A percentile compares a stretch with the other conserved stretches of the same genome.
phyloP scores from a whole-genome alignment of 1,139 yeast genomes.

The Magnusiomyces tetraspermus region DNA sequence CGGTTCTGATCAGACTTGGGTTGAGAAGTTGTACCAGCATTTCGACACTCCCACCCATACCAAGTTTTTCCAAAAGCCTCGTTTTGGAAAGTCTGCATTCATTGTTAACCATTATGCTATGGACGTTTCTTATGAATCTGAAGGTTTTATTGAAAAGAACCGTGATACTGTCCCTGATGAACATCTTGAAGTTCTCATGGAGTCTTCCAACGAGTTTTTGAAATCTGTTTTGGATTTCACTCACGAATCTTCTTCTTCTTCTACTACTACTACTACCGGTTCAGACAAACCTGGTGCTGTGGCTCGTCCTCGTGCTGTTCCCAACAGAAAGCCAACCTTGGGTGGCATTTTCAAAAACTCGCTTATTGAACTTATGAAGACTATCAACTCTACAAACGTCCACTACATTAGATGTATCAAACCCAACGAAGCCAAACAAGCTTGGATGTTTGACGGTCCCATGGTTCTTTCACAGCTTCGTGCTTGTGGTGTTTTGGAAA shows the following conservation, averaged over 20 bases:
- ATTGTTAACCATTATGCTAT: constrained; percentile 90
- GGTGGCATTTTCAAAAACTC: constrained; percentile 93
- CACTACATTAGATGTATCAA: constrained; percentile 96
- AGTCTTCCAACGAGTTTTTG: constrained; percentile 57
- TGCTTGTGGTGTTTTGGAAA: constrained; percentile 98
- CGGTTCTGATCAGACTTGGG: constrained; percentile 90
- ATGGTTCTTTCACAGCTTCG: constrained; percentile 93
- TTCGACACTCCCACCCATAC: constrained; percentile 72
- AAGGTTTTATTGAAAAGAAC: constrained; percentile 93
- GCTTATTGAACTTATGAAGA: constrained; percentile 82
- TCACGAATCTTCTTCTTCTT: constrained; percentile 51
- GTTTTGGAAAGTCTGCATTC: constrained; percentile 87
- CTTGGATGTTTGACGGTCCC: constrained; percentile 93
- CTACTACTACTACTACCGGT: constrained; percentile 42
- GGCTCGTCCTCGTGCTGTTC: constrained; percentile 30
- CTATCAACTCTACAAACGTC: constrained; percentile 88
- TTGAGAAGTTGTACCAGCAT: constrained; percentile 79
- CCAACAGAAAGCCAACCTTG: constrained; percentile 78
- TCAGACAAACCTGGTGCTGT: constrained; percentile 35
- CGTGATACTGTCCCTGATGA: constrained; percentile 97
- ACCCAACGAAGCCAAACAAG: constrained; percentile 87
- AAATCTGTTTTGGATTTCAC: constrained; percentile 53
- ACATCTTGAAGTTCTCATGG: constrained; percentile 72
- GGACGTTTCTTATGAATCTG: constrained; percentile 86
- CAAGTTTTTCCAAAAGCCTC: constrained; percentile 80